A percentile compares a stretch with the other conserved stretches of the same genome.
These are phyloP conservation scores for Ganoderma multipileum DNA, from an alignment of 1,284 basidiomycete genomes.

Conservation along the genomic window DNA sequence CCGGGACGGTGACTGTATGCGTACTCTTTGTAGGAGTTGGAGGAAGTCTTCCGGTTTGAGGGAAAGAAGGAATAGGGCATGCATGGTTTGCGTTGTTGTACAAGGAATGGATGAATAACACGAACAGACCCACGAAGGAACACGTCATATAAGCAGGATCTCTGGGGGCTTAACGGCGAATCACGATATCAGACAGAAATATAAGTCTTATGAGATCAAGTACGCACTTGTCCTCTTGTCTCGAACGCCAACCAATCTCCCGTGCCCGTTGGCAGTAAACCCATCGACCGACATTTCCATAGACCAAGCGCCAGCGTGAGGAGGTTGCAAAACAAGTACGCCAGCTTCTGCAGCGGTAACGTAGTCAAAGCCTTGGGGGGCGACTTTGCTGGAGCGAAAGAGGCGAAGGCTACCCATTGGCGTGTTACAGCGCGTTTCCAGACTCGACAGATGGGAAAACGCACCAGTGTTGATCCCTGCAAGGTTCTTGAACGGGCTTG, in stretches of 20 bases:
- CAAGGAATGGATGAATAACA: conserved; percentile 1
- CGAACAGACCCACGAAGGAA: neutral
- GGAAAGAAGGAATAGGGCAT: conserved; percentile 34
- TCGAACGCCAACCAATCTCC: conserved; percentile 95
- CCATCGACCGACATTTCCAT: conserved; percentile 93
- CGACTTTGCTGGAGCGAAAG: conserved; percentile 64
- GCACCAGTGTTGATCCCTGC: conserved; percentile 77
- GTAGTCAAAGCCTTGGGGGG: conserved; percentile 58
- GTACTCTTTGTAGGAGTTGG: conserved; percentile 51
- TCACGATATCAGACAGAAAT: neutral
- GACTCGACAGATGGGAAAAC: conserved; percentile 32
- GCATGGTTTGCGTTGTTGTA: neutral
- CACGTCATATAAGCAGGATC: conserved; percentile 27
- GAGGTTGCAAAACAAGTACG: conserved; percentile 74
- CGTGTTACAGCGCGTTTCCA: neutral
- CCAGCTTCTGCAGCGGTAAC: conserved; percentile 69
- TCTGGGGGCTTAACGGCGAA: conserved; percentile 25
- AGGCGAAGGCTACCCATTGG: conserved; percentile 60
- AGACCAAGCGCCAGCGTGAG: conserved; percentile 81
- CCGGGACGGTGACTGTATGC: neutral
- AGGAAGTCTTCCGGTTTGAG: conserved; percentile 81
- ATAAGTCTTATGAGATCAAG: neutral
- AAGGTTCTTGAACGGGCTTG: conserved; percentile 82
- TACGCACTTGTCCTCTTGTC: conserved; percentile 71
- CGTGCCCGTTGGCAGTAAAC: conserved; percentile 84